A percentile compares a stretch with the other conserved stretches of the same genome.
phyloP scores from a whole-genome alignment of 2,329 filamentous ascomycete genomes.

The Stachybotrys elegans region DNA sequence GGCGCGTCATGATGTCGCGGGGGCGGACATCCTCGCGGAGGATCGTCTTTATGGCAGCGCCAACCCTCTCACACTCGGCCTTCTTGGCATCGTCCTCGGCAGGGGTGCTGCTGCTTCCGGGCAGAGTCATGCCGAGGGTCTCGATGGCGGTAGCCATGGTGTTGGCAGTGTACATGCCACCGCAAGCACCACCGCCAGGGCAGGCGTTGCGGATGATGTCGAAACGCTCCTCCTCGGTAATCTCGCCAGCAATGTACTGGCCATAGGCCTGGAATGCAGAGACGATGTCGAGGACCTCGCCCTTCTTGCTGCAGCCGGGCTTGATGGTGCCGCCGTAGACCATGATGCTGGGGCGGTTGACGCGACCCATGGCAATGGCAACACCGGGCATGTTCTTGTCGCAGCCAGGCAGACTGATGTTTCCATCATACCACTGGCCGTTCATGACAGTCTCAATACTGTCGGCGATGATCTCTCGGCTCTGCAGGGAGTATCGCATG shows the following conservation, averaged over 20 bases:
- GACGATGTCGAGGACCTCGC: slow-evolving; percentile 83
- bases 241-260: slow-evolving; percentile 87
- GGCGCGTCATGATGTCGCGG: slow-evolving; percentile 70
- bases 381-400: slow-evolving; percentile 99
- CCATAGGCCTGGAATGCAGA: slow-evolving; percentile 98
- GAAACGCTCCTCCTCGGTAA: slow-evolving; percentile 84
- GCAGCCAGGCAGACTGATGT: slow-evolving; percentile 93
- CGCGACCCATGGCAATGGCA: slow-evolving; percentile 86
- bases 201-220: slow-evolving; percentile 94
- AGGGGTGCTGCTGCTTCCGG: slow-evolving; percentile 74
- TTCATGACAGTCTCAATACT: slow-evolving; percentile 99
- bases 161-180: slow-evolving; percentile 91
- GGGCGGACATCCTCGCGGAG: slow-evolving; percentile 74
- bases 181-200: slow-evolving; percentile 60
- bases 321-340: slow-evolving; percentile 95
- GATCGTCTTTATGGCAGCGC: slow-evolving; percentile 68
- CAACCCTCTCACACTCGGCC: slow-evolving; percentile 67
- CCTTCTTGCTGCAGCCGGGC: slow-evolving; percentile 75
- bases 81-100: slow-evolving; percentile 69
- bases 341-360: slow-evolving; percentile 95
- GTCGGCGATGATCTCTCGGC: slow-evolving; percentile 93
- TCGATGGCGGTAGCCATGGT: slow-evolving; percentile 91
- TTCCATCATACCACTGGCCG: slow-evolving; percentile 97
- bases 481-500: slow-evolving; percentile 94
- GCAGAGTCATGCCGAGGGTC: slow-evolving; percentile 83